phyloP scores from a whole-genome alignment of 2,329 filamentous ascomycete genomes.

The Aaosphaeria arxii region DNA sequence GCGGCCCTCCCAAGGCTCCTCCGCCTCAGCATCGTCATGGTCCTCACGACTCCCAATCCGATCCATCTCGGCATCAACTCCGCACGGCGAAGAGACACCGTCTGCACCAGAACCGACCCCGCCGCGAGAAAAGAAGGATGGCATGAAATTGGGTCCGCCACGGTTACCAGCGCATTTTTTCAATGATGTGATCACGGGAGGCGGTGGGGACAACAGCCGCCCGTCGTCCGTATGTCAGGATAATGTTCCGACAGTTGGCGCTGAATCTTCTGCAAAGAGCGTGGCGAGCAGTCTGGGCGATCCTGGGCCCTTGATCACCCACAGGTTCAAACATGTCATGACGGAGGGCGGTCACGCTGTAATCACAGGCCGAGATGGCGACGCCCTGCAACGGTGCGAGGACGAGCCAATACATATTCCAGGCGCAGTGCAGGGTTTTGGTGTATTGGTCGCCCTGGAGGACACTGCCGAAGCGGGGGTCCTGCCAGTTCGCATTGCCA shows the following conservation, averaged over 20 bases:
- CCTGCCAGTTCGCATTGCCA: conserved; percentile 69
- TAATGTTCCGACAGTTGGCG: conserved; percentile 16
- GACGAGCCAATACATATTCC: conserved; percentile 90
- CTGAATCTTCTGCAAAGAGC: conserved; percentile 32
- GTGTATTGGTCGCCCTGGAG: conserved; percentile 72
- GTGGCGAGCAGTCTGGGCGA: conserved; percentile 40
- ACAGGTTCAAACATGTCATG: conserved; percentile 74
- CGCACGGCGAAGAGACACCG: background rate
- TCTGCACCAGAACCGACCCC: background rate
- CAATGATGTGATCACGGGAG: conserved; percentile 31
- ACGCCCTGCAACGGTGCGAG: conserved; percentile 74
- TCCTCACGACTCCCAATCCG: conserved; percentile 8
- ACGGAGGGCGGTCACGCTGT: conserved; percentile 78
- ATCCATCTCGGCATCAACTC: conserved; percentile 1
- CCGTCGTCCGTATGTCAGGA: conserved; percentile 21
- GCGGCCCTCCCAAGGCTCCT: conserved; percentile 25
- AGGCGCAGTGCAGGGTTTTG: conserved; percentile 78
- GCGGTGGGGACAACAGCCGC: conserved; percentile 12
- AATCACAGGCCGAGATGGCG: conserved; percentile 73
- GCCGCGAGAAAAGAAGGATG: background rate
- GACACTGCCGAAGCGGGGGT: conserved; percentile 58
- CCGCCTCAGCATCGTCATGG: conserved; percentile 26
- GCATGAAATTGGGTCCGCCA: conserved; percentile 5
- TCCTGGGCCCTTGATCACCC: conserved; percentile 56
- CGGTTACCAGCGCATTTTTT: conserved; percentile 32